Evolutionary conservation across 2,329 filamentous ascomycete species (phyloP).

Genomic region (Dothistroma pini): DNA sequence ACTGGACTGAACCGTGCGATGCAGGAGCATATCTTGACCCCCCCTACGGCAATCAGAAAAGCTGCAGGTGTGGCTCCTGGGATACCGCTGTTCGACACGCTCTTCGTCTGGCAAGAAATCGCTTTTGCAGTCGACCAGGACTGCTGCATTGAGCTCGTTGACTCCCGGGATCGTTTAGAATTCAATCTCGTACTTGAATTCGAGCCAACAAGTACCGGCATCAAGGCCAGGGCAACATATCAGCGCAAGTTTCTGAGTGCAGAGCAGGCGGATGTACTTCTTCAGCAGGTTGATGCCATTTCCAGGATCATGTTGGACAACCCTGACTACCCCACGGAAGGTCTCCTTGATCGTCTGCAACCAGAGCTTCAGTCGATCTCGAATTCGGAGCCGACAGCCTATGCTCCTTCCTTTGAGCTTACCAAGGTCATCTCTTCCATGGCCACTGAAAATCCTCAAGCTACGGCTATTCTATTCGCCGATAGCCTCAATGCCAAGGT

Average conservation of each 20-base stretch:
- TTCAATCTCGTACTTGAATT: constrained; percentile 73
- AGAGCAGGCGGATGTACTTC: constrained; percentile 54
- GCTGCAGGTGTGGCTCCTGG: constrained; percentile 53
- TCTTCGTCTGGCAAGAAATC: constrained; percentile 84
- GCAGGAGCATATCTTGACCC: constrained; percentile 60
- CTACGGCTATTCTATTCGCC: constrained; percentile 63
- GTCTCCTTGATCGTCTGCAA: constrained; percentile 31
- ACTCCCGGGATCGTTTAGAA: constrained; percentile 68
- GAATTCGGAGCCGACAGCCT: constrained; percentile 37
- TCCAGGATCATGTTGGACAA: constrained; percentile 43
- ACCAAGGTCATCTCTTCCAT: constrained; percentile 52
- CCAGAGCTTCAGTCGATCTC: constrained; percentile 37
- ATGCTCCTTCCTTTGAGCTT: constrained; percentile 32
- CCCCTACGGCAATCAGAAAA: constrained; percentile 67
- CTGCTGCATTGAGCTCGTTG: constrained; percentile 51
- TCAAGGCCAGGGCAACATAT: constrained; percentile 55
- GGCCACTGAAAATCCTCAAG: constrained; percentile 48
- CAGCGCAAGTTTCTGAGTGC: constrained; percentile 52
- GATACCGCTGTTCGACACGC: constrained; percentile 65
- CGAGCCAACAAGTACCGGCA: constrained; percentile 54
- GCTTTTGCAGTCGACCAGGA: constrained; percentile 37
- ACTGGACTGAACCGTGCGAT: constrained; percentile 64
- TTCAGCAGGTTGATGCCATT: constrained; percentile 59
- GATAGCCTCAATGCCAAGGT: constrained; percentile 42
- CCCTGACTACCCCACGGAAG: constrained; percentile 34